Percentiles rank a stretch among this genome's conserved stretches.
phyloP scores from a whole-genome alignment of 1,284 basidiomycete species.

The Agaricales sp. region DNA sequence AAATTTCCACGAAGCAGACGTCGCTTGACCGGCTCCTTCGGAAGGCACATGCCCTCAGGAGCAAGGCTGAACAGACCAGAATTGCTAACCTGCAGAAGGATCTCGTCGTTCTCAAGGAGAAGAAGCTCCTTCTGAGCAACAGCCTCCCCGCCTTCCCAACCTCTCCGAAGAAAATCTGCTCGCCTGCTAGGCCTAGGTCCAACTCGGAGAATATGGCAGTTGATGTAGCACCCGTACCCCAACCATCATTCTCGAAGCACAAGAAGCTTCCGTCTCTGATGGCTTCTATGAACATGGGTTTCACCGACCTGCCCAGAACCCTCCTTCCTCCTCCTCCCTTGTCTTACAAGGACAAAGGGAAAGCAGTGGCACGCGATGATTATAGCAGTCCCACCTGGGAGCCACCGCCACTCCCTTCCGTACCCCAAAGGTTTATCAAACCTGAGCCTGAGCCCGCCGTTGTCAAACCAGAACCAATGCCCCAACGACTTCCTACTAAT shows the following conservation, averaged over 20 bases:
- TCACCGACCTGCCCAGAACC: no score
- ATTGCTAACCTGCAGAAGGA: conserved; percentile 13
- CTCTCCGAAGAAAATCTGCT: not conserved
- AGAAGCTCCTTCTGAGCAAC: conserved; percentile 17
- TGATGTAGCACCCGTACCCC: not conserved
- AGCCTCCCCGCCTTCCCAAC: conserved; percentile 13
- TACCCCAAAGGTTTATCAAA: no score
- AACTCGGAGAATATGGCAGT: not conserved
- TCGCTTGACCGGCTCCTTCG: conserved; percentile 14
- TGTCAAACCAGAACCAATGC: no score
- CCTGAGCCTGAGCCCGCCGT: no score
- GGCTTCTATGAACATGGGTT: no score
- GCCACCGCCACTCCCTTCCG: no score
- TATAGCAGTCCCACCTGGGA: no score
- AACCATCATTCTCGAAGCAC: not conserved
- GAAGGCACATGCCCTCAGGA: conserved; percentile 17
- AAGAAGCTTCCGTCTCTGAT: no score
- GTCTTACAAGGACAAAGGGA: no score
- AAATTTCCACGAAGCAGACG: conserved; percentile 16
- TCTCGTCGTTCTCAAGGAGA: conserved; percentile 13
- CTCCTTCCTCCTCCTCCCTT: no score
- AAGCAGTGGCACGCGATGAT: no score
- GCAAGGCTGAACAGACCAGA: conserved; percentile 21
- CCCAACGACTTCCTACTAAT: no score
- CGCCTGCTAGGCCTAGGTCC: not conserved